Evolutionary conservation across 805 yeast species (phyloP).

Genomic region (Sugiyamaella marilandica): DNA sequence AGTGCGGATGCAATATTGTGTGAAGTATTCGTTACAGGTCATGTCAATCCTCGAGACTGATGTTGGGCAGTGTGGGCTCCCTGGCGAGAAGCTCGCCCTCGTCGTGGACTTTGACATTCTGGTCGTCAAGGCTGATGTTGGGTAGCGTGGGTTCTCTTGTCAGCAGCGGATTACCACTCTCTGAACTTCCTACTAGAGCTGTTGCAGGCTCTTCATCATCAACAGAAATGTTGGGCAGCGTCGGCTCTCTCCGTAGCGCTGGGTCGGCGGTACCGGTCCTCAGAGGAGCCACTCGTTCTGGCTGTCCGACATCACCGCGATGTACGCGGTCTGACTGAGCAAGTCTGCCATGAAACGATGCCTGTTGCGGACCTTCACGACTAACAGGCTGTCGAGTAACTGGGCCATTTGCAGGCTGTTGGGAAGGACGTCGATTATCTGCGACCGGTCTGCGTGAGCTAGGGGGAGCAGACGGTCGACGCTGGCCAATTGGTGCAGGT

Average conservation of each 20-base stretch:
- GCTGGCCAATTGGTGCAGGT: neutral
- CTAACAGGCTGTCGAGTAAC: neutral
- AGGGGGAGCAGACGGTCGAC: neutral
- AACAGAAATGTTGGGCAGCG: neutral
- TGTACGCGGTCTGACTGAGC: neutral
- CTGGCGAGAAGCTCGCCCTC: neutral
- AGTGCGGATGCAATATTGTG: too few relatives aligned
- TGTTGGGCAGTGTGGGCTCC: constrained; percentile 7
- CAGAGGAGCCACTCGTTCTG: neutral
- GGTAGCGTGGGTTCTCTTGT: constrained; percentile 7
- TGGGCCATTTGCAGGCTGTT: neutral
- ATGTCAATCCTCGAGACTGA: constrained; percentile 1
- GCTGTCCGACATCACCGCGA: neutral
- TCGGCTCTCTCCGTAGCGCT: constrained; percentile 2
- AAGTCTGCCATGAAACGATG: neutral
- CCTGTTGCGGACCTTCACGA: neutral
- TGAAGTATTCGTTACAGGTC: too few relatives aligned
- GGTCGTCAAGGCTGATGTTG: constrained; percentile 4
- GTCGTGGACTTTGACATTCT: too few relatives aligned
- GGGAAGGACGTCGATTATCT: neutral
- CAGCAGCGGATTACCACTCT: neutral
- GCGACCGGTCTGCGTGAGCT: neutral
- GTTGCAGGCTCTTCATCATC: neutral
- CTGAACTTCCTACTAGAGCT: neutral
- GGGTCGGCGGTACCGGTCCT: too few relatives aligned